phyloP scores from a whole-genome alignment of 768 basidiomycete species.

The Steccherinum ochraceum region DNA sequence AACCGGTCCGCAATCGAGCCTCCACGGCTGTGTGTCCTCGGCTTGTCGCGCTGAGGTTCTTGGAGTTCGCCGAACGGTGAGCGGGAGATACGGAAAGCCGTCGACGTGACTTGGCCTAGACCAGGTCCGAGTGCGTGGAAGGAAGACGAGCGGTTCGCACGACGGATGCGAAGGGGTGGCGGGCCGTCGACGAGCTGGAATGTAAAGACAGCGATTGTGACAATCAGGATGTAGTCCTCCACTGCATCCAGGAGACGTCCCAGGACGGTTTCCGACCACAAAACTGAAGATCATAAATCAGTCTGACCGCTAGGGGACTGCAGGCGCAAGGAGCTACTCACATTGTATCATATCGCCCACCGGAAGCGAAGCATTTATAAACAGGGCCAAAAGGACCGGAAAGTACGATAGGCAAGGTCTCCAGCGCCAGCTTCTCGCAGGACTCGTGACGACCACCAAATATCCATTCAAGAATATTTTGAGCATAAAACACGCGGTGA shows the following conservation, averaged over 20 bases:
- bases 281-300: too few relatives aligned
- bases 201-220: slow-evolving; percentile 37
- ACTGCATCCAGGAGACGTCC: slow-evolving; percentile 63
- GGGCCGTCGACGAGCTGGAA: slow-evolving; percentile 18
- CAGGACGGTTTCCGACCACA: slow-evolving; percentile 60
- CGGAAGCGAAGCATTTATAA: slow-evolving; percentile 45
- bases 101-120: background rate
- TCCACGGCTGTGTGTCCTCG: background rate
- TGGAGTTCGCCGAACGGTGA: background rate
- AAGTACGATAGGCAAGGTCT: slow-evolving; percentile 39
- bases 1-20: slow-evolving; percentile 7
- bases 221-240: slow-evolving; percentile 54
- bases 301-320: too few relatives aligned
- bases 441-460: slow-evolving; percentile 27
- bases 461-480: slow-evolving; percentile 57
- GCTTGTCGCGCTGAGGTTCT: background rate
- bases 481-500: slow-evolving; percentile 53
- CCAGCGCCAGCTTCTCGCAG: slow-evolving; percentile 27
- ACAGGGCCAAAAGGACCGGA: slow-evolving; percentile 44
- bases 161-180: slow-evolving; percentile 2
- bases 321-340: too few relatives aligned
- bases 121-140: slow-evolving; percentile 15
- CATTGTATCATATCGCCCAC: slow-evolving; percentile 51
- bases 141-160: slow-evolving; percentile 16
- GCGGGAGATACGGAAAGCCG: background rate